Base-by-base conservation (phyloP, 2,329 filamentous ascomycete genomes). In the Trichoderma sp. region DNA sequence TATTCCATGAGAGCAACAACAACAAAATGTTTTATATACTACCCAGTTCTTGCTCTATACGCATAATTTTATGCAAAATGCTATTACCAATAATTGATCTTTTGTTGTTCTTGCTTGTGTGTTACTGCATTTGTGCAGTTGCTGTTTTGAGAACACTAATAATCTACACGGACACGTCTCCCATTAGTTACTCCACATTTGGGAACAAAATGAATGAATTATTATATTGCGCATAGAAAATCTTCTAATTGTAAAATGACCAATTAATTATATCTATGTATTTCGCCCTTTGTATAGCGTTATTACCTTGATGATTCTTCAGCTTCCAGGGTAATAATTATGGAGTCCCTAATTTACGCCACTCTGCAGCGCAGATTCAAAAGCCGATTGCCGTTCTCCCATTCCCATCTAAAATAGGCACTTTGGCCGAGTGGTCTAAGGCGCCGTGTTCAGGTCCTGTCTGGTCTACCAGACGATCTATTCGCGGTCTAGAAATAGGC, bases 401-500 rank as follows among this genome's bases (percentile, higher is more conserved):
- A 18, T 28, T 46, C 24, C 52, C 37, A 69, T 68, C 55, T 65
- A 49, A 39, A 30, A 54, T 58, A 71, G 73, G 73, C 73, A 74
- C 73, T 75, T 74, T 75, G 73, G 72, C 73, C 73, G 73, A 73
- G 72, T 71, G 70, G 72, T 74, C 69, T 70, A 74, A 71, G 72
- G 72, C 72, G 72, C 70, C 69, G 69, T 70, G 71, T 73, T 73
- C 70, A 73, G 71, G 70, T 66, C 5, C 37, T 32, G 46, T 24
- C 7, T 3, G 30, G 14, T 55, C 8, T n/a, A 16, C 54, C 14
- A 30, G 59, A 52, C 24, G 54, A 52, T 66, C 66, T 69, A 55
- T 68, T 72, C 71, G 74, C 74, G 71, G 74, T 75, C 73, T 74
- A 74, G 73, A 66, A 74, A 75, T 75, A 73, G 73, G 74, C 74